phyloP scores from a whole-genome alignment of 495 filamentous ascomycete genomes.

The Trypethelium eluteriae region DNA sequence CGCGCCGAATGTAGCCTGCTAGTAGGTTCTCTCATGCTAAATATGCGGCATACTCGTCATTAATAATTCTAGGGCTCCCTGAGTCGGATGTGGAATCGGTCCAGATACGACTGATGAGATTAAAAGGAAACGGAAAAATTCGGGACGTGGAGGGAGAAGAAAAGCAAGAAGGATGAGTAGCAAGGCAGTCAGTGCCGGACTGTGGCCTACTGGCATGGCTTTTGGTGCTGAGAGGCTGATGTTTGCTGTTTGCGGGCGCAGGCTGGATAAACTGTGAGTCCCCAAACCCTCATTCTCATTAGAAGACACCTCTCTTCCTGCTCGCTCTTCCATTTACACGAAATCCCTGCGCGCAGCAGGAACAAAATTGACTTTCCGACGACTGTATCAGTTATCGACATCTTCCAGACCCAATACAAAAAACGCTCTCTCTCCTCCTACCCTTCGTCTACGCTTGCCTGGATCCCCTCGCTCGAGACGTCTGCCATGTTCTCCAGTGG shows the following conservation, averaged over 20 bases:
- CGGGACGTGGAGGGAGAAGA: not conserved
- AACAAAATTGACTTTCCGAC: not conserved
- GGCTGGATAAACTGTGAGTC: slow-evolving; percentile 52
- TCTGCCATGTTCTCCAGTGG: slow-evolving; percentile 39
- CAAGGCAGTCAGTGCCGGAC: not conserved
- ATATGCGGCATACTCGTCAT: not conserved
- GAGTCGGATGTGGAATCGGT: not conserved
- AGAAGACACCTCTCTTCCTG: too few relatives aligned
- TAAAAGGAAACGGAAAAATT: not conserved
- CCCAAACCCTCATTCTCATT: slow-evolving; percentile 12
- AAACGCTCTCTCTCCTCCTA: slow-evolving; percentile 38
- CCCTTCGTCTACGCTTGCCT: slow-evolving; percentile 42
- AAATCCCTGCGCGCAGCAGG: not conserved
- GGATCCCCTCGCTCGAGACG: slow-evolving; percentile 47
- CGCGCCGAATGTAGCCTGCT: not conserved
- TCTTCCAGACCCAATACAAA: slow-evolving; percentile 54
- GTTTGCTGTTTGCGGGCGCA: slow-evolving; percentile 56
- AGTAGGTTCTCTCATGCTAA: not conserved
- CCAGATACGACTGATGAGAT: not conserved
- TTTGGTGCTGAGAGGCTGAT: slow-evolving; percentile 56
- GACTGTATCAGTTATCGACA: slow-evolving; percentile 43
- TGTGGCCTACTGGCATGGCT: slow-evolving; percentile 49
- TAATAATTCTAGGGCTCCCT: not conserved
- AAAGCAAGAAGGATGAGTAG: not conserved
- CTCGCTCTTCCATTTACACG: not conserved